Evolutionary conservation across 1,139 yeast species (phyloP), one percentile per base, ranked within the genome.

Genomic region (Geotrichum reessii): DNA sequence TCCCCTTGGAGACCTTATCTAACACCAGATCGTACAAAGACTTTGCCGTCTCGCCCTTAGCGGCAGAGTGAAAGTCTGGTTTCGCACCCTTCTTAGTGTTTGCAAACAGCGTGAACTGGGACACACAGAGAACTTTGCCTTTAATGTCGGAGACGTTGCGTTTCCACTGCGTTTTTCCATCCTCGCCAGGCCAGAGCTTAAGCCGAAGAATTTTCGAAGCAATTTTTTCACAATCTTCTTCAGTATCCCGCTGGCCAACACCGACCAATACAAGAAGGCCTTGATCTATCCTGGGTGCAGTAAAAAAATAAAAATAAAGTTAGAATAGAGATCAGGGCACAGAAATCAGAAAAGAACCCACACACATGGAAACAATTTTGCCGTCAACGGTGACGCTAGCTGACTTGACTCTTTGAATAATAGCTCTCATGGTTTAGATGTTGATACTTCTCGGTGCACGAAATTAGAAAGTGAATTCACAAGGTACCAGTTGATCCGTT

Each of bases 31-130:
- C 80, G 69, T 91, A 93, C 58, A 90, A 73, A 17, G 76, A 82
- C 33, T 76, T 74, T 0, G 98, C 97, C 0, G 78, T 72, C n/a
- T 78, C 81, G 57, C 81, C 96, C 71, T 86, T 87, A 58, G 91
- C 96, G 0, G 97, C 97, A 61, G 77, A 77, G 69, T 92, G 97
- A 71, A 92, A 91, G 68, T 92, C 97, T 0, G 98, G 98, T 69
- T 91, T 92, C 5, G 96, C 81, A 3, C 97, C 97, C 71, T 92
- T 92, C 66, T 83, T 86, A 24, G 93, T 81, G 37, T 82, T 86
- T 0, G 91, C 98, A 69, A 86, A 83, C 47, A 92, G 77, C 0
- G 99, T 92, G 74, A 92, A 92, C 69, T 92, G 99, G 3, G 97
- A 89, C 0, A 92, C 95, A 4, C 85, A 81, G 11, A 84, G 67